A percentile compares a stretch with the other conserved stretches of the same genome.
Evolutionary conservation across 345 rosid genomes (phyloP).

Genomic region (Bruguiera sexangula): DNA sequence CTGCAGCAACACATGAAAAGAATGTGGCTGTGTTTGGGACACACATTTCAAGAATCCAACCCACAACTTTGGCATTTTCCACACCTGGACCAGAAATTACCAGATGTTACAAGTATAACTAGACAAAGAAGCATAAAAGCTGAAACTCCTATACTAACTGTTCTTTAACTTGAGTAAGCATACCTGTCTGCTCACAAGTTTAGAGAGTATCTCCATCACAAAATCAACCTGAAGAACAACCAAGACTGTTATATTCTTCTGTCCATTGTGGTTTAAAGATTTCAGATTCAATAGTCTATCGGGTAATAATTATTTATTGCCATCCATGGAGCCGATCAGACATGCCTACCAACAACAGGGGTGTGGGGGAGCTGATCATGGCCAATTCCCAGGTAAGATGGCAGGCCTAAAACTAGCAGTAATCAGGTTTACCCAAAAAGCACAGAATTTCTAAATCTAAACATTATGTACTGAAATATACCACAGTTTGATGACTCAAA

Average conservation of each 20-base stretch:
- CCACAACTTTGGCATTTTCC: slow-evolving; percentile 98
- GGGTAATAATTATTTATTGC: no score
- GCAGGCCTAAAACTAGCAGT: no score
- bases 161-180: slow-evolving; percentile 8
- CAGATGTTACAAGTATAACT: background rate
- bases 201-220: slow-evolving; percentile 92
- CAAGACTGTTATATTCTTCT: background rate
- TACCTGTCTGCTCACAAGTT: slow-evolving; percentile 90
- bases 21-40: slow-evolving; percentile 92
- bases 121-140: background rate
- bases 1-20: slow-evolving; percentile 78
- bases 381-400: no score
- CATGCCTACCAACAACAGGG: no score
- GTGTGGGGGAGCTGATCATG: no score
- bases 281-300: no score
- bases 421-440: no score
- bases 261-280: no score
- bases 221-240: slow-evolving; percentile 69
- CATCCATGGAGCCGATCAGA: no score
- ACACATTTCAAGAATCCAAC: slow-evolving; percentile 95
- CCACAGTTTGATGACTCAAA: no score
- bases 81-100: slow-evolving; percentile 47
- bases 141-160: slow-evolving; percentile 8
- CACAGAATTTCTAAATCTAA: no score
- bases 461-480: no score